Percentiles rank a stretch among this genome's conserved stretches.
Conservation (phyloP, 805 yeast species). For the Hanseniaspora lachancei region DNA sequence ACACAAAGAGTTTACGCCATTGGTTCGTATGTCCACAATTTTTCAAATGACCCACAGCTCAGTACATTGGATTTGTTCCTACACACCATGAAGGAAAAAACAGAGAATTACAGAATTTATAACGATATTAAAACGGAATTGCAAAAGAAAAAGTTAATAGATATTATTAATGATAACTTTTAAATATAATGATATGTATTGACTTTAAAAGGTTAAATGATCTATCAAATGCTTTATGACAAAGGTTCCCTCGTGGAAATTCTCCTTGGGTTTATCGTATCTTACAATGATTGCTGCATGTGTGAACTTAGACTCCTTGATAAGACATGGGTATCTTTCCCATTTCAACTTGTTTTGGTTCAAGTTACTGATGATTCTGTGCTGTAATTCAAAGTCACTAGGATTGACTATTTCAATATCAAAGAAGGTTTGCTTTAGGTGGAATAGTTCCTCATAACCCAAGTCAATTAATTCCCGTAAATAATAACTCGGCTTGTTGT, state of each 20-base stretch:
- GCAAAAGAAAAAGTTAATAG: not conserved
- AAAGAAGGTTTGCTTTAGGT: constrained; percentile 18
- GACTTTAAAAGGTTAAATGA: not conserved
- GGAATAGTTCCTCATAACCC: constrained; percentile 15
- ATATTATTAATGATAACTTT: not conserved
- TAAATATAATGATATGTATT: not conserved
- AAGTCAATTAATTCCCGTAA: constrained; percentile 23
- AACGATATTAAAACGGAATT: not conserved
- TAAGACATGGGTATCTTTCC: constrained; percentile 60
- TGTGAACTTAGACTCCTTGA: constrained; percentile 50
- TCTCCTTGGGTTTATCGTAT: constrained; percentile 32
- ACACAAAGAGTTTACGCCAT: not conserved
- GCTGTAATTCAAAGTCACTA: constrained; percentile 28
- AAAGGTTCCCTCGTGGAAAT: constrained; percentile 54
- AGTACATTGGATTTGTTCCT: not conserved
- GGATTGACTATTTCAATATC: constrained; percentile 28
- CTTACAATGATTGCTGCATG: constrained; percentile 78
- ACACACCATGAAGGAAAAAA: not conserved
- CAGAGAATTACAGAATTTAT: not conserved
- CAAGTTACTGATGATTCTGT: constrained; percentile 40
- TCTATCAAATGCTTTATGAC: constrained; percentile 45
- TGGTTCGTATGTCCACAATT: not conserved
- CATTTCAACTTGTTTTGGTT: constrained; percentile 41
- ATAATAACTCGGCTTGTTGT: constrained; percentile 21
- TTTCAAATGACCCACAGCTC: not conserved